Conservation (phyloP, 495 filamentous ascomycete genomes). For the Aspergillus bridgeri region DNA sequence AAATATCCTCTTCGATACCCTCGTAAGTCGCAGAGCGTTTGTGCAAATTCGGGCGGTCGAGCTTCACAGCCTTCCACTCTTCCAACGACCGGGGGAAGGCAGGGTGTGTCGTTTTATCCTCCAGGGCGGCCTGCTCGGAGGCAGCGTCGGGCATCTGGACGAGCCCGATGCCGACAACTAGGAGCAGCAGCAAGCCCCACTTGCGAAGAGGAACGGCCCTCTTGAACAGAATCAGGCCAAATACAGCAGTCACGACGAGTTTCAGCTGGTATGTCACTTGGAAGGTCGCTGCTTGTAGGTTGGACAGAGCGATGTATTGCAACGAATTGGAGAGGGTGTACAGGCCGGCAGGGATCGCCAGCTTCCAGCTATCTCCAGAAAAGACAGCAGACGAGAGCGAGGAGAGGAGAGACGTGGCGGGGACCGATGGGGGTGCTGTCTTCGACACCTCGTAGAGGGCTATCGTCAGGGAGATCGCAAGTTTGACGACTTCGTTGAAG, state of each 20-base stretch:
- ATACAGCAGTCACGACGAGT: slow-evolving; percentile 87
- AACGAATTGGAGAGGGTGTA: slow-evolving; percentile 90
- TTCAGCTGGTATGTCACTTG: slow-evolving; percentile 92
- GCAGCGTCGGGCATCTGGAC: slow-evolving; percentile 69
- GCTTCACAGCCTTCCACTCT: slow-evolving; percentile 47
- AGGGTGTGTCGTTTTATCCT: slow-evolving; percentile 48
- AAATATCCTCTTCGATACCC: slow-evolving; percentile 81
- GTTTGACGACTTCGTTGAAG: slow-evolving; percentile 88
- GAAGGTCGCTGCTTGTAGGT: slow-evolving; percentile 86
- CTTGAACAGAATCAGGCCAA: slow-evolving; percentile 72
- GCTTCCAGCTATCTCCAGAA: slow-evolving; percentile 92
- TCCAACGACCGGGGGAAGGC: slow-evolving; percentile 71
- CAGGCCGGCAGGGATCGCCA: slow-evolving; percentile 82
- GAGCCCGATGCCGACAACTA: slow-evolving; percentile 80
- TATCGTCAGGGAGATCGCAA: slow-evolving; percentile 79
- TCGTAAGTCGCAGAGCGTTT: slow-evolving; percentile 92
- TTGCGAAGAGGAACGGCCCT: slow-evolving; percentile 64
- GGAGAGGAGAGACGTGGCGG: slow-evolving; percentile 73
- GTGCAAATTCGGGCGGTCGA: slow-evolving; percentile 44
- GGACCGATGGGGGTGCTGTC: slow-evolving; percentile 67
- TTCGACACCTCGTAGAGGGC: slow-evolving; percentile 82
- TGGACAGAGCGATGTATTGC: slow-evolving; percentile 88
- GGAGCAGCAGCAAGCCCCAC: slow-evolving; percentile 77
- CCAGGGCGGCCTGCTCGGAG: slow-evolving; percentile 46
- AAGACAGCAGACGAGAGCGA: slow-evolving; percentile 80